phyloP scores from a whole-genome alignment of 2,329 filamentous ascomycete genomes.

The Aaosphaeria pasadenensis region DNA sequence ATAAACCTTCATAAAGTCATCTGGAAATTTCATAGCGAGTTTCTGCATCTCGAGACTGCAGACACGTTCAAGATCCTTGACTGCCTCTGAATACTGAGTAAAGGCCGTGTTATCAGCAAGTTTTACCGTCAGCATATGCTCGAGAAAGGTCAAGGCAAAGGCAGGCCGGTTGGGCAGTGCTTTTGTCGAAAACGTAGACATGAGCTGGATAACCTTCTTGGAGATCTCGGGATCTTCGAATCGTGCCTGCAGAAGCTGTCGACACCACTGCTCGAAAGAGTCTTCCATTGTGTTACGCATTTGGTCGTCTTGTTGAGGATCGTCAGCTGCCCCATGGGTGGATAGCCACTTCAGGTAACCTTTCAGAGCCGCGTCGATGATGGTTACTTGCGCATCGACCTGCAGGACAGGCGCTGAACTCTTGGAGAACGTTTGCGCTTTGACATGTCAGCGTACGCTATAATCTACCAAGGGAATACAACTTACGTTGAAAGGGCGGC shows the following conservation, averaged over 20 bases:
- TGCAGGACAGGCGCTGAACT: constrained; percentile 70
- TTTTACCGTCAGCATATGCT: constrained; percentile 84
- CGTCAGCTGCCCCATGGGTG: constrained; percentile 49
- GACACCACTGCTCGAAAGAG: constrained; percentile 70
- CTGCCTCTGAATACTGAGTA: constrained; percentile 76
- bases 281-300: constrained; percentile 59
- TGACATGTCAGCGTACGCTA: constrained; percentile 1
- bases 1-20: constrained; percentile 85
- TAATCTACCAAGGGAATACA: not conserved
- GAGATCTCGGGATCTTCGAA: constrained; percentile 83
- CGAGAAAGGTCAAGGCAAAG: constrained; percentile 85
- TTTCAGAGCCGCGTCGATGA: constrained; percentile 84
- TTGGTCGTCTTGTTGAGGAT: constrained; percentile 51
- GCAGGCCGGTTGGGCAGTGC: constrained; percentile 72
- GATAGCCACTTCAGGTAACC: constrained; percentile 81
- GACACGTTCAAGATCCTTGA: constrained; percentile 82
- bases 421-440: constrained; percentile 52
- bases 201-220: constrained; percentile 76
- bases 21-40: constrained; percentile 84
- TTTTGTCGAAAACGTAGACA: constrained; percentile 80
- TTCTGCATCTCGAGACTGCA: constrained; percentile 86
- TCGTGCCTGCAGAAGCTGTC: constrained; percentile 64
- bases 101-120: constrained; percentile 70
- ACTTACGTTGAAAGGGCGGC: constrained; percentile 55
- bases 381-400: constrained; percentile 84